phyloP scores from a whole-genome alignment of 768 basidiomycete species.

The Pisolithus albus region DNA sequence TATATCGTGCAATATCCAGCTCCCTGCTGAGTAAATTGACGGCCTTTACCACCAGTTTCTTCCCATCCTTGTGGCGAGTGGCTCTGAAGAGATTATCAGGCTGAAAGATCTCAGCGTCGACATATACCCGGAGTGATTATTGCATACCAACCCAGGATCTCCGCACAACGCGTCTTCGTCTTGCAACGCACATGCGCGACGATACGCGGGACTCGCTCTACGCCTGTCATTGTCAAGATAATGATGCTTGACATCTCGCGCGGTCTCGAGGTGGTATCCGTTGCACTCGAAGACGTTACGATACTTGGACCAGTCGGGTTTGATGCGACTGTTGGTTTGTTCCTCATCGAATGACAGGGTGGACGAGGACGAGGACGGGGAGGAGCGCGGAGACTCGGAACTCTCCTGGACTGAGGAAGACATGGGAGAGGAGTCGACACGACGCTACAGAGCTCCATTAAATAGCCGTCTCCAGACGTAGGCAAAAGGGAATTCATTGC shows the following conservation, averaged over 20 bases:
- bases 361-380: slow-evolving; percentile 38
- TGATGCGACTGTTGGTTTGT: slow-evolving; percentile 50
- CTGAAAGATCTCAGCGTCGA: slow-evolving; percentile 30
- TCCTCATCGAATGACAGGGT: slow-evolving; percentile 45
- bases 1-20: slow-evolving; percentile 47
- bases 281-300: slow-evolving; percentile 37
- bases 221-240: slow-evolving; percentile 34
- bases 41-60: slow-evolving; percentile 59
- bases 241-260: slow-evolving; percentile 55
- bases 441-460: slow-evolving; percentile 1
- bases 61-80: slow-evolving; percentile 42
- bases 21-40: slow-evolving; percentile 60
- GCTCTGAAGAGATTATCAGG: slow-evolving; percentile 72
- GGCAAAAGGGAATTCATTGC: slow-evolving; percentile 2
- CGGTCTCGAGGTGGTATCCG: slow-evolving; percentile 64
- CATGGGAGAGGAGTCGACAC: slow-evolving; percentile 44
- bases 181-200: slow-evolving; percentile 24
- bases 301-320: slow-evolving; percentile 59
- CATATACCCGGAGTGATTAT: background rate
- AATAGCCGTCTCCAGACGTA: slow-evolving; percentile 6
- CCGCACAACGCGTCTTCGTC: slow-evolving; percentile 60
- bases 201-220: slow-evolving; percentile 25
- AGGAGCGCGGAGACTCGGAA: slow-evolving; percentile 17
- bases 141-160: slow-evolving; percentile 63
- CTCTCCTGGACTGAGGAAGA: slow-evolving; percentile 57